Base-by-base conservation (phyloP, 768 basidiomycete genomes). In the Gautieria morchelliformis region DNA sequence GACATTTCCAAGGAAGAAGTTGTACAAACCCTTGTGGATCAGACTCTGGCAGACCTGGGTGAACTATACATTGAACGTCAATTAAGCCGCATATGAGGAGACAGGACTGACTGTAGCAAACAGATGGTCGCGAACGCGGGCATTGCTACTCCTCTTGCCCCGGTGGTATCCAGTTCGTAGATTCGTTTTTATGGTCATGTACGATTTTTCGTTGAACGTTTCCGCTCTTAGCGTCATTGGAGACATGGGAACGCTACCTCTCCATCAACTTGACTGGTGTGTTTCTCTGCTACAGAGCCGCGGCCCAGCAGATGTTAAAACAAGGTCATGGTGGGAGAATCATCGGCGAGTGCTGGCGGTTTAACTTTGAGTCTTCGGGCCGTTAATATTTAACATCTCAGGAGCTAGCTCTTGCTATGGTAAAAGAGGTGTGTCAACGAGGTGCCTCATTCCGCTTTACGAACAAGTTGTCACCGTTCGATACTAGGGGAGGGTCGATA, bases 241-340 rank as follows among this genome's bases (percentile, higher is more conserved):
- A 73, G 9, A 67, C 73, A 5, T 72, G 71, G 58, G 67, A 72
- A 35, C 54, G 60, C 5, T 41, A 71, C 3, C 67, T 71, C 22
- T 37, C 63, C 6, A 69, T 84, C 62, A 85, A 86, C 62, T 71
- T 76, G 59, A 75, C 78, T 53, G 83, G 82, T 39, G 50, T 64
- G 4, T 71, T 75, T 58, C 62, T 73, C 15, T 74, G 71, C 60
- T 76, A 74, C 66, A 71, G 73, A 56, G 67, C 72, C 22, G 74
- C 74, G 5, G 73, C 69, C 4, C 12, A 54, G 14, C 27, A 37
- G 62, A 86, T 86, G 85, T 72, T 82, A 9, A 56, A 63, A 9
- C 79, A 80, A 68, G 74, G 76, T 0, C 69, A 67, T 5, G 76
- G 80, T 15, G 80, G 83, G 1, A 71, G 78, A 17, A 80, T 86